Base-by-base conservation (phyloP, 306 rosid species). In the Ormosia emarginata region DNA sequence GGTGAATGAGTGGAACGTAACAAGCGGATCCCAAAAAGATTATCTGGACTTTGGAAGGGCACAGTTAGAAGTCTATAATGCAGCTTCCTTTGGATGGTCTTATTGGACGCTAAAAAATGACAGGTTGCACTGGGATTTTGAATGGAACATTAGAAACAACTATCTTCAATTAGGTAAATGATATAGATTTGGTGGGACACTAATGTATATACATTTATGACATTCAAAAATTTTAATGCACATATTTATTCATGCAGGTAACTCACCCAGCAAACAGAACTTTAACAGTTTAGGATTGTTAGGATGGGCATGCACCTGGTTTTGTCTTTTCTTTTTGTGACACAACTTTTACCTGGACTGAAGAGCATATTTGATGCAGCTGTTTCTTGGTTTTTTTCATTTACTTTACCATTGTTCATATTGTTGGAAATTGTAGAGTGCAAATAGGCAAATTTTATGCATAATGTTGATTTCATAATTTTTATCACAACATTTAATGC, bases 41-140 rank as follows among this genome's bases (percentile, higher is more conserved):
- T 94, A 94, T 81, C 92, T 86, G 53, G 87, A 90, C 8, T 94
- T 82, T 76, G 97, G 97, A 63, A 91, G 56, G 81, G 92, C 92
- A 63, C 98, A 94, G 85, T 73, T 92, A 74, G 97, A 92, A 52
- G 97, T 88, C 11, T 94, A 91, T 67, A 78, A 87, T 55, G 82
- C 87, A 72, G 97, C 93, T 83, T 92, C 95, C 52, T 91, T 92
- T 90, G 98, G 98, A 73, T 94, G 97, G 95, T 80, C 93, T 18
- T 93, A 91, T 82, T 93, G 97, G 97, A 93, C 97, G 3, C 79
- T 95, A 0, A 95, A 91, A 81, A 91, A 91, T 82, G 97, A 91
- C 73, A 79, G 86, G 82, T 64, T 79, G 43, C 97, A 93, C 86
- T 95, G 97, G 97, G 95, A 93, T 90, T 93, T 91, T 85, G 92